A percentile compares a stretch with the other conserved stretches of the same genome.
Conservation (phyloP, 371 early-diverging fungal genomes). For the Catenaria anguillulae region DNA sequence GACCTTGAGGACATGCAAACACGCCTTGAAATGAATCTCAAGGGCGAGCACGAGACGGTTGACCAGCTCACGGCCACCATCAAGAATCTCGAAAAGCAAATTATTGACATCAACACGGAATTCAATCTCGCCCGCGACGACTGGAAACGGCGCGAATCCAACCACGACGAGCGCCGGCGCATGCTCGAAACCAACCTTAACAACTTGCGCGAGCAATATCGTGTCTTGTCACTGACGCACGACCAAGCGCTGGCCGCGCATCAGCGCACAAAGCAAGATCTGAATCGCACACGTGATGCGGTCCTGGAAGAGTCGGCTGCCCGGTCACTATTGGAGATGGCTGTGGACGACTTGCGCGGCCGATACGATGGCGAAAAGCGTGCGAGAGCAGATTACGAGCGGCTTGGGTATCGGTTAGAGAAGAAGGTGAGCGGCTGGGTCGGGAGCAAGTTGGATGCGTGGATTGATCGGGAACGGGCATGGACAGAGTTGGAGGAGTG, state of each 20-base stretch:
- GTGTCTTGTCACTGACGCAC: background rate
- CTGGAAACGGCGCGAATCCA: too few species aligned
- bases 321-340: conserved; percentile 1
- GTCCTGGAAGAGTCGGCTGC: background rate
- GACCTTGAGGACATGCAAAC: background rate
- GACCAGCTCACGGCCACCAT: background rate
- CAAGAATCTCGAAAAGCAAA: background rate
- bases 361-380: background rate
- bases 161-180: background rate
- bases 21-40: background rate
- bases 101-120: too few species aligned
- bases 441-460: background rate
- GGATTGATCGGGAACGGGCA: background rate
- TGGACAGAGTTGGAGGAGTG: background rate
- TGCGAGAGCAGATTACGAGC: background rate
- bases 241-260: background rate
- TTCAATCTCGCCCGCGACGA: background rate
- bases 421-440: background rate
- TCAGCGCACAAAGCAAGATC: background rate
- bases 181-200: background rate
- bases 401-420: background rate
- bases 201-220: background rate
- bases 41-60: background rate
- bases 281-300: background rate
- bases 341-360: background rate